Evolutionary conservation across 345 rosid species (phyloP).

Genomic region (Punica granatum): DNA sequence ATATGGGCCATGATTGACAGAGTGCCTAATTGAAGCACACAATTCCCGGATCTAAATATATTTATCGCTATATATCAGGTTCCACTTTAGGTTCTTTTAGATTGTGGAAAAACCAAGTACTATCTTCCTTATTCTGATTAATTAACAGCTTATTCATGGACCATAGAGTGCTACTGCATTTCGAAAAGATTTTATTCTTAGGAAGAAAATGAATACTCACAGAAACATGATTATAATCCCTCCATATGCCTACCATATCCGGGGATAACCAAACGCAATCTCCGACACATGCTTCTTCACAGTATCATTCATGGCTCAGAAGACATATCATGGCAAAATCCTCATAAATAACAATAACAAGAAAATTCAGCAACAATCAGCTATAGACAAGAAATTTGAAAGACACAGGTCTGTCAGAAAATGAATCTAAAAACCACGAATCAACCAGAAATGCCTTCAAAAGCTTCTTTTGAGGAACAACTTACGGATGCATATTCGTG

Average conservation of each 20-base stretch:
- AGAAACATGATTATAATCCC: no score
- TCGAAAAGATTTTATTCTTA: background rate
- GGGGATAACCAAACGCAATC: no score
- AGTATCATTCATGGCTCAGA: background rate
- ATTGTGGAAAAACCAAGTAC: no score
- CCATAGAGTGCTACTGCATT: background rate
- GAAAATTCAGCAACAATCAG: background rate
- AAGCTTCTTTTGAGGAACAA: background rate
- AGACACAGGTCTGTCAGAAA: background rate
- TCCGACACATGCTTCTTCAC: no score
- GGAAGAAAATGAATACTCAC: no score
- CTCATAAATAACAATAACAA: no score
- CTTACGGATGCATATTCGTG: background rate
- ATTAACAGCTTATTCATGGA: no score
- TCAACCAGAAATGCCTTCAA: background rate
- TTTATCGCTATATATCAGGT: background rate
- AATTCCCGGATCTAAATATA: background rate
- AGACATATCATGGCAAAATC: background rate
- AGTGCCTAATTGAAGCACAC: background rate
- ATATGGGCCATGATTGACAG: background rate
- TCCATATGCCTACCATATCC: background rate
- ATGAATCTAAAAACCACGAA: background rate
- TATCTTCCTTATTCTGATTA: no score
- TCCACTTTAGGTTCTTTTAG: background rate
- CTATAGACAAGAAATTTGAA: background rate